phyloP scores from a whole-genome alignment of 306 rosid genomes.

The Malus asiatica region DNA sequence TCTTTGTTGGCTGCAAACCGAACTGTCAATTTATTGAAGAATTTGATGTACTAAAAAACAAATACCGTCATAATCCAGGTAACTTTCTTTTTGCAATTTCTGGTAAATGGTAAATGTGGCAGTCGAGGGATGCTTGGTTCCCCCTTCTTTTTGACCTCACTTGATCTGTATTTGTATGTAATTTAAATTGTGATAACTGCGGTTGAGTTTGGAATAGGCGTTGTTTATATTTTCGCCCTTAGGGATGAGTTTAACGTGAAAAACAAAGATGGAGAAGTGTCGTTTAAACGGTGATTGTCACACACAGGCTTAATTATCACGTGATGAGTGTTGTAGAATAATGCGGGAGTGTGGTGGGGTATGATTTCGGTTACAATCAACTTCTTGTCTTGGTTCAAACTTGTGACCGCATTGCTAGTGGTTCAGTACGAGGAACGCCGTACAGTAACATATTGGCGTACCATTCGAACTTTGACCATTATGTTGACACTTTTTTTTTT shows the following conservation, averaged over 20 bases:
- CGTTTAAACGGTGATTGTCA: too few relatives aligned
- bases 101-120: not conserved
- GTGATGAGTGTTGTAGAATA: too few relatives aligned
- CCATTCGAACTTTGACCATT: not conserved
- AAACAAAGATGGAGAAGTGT: too few relatives aligned
- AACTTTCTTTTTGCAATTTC: not conserved
- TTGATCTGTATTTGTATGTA: not conserved
- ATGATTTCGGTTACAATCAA: not conserved
- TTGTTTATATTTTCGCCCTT: too few relatives aligned
- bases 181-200: not conserved
- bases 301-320: too few relatives aligned
- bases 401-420: too few relatives aligned
- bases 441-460: not conserved
- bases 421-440: not conserved
- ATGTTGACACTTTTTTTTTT: not conserved
- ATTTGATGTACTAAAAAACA: not conserved
- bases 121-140: not conserved
- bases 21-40: slow-evolving; percentile 5
- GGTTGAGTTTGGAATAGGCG: too few relatives aligned
- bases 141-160: not conserved
- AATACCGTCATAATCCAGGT: not conserved
- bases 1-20: slow-evolving; percentile 17
- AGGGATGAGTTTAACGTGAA: too few relatives aligned
- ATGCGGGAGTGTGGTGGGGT: too few relatives aligned
- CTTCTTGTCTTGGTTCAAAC: not conserved